Evolutionary conservation across 371 early-diverging fungal species (phyloP).

Genomic region (Fennellomyces sp.): DNA sequence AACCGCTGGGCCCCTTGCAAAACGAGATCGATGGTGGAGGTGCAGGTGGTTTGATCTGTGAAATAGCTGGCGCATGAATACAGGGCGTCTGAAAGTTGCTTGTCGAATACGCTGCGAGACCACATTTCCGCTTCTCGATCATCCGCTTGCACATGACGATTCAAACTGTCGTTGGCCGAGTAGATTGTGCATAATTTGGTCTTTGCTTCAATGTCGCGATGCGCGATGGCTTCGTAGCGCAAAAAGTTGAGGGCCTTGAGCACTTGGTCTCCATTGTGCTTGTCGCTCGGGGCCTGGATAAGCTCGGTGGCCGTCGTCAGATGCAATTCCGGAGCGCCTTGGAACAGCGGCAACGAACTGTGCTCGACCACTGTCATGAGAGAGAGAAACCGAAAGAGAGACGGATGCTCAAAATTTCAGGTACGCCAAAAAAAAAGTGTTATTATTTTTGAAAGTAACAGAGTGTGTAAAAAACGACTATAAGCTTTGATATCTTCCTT

Average conservation of each 20-base stretch:
- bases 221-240: constrained; percentile 26
- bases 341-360: background rate
- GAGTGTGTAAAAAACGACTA: no score
- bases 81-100: constrained; percentile 34
- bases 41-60: constrained; percentile 6
- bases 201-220: constrained; percentile 42
- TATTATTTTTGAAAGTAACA: no score
- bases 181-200: constrained; percentile 44
- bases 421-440: no score
- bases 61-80: constrained; percentile 19
- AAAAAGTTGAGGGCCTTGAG: constrained; percentile 31
- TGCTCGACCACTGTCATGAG: constrained; percentile 9
- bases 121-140: constrained; percentile 39
- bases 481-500: no score
- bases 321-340: constrained; percentile 11
- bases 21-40: constrained; percentile 10
- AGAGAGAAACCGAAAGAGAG: background rate
- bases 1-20: constrained; percentile 8
- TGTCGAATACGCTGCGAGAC: constrained; percentile 49
- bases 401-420: background rate
- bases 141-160: constrained; percentile 5
- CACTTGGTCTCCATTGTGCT: background rate
- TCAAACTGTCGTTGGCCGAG: constrained; percentile 4
- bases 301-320: constrained; percentile 14
- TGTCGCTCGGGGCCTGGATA: constrained; percentile 18